Percentiles rank a stretch among this genome's conserved stretches.
phyloP scores from a whole-genome alignment of 2,329 filamentous ascomycete genomes.

The Exophiala sp. region DNA sequence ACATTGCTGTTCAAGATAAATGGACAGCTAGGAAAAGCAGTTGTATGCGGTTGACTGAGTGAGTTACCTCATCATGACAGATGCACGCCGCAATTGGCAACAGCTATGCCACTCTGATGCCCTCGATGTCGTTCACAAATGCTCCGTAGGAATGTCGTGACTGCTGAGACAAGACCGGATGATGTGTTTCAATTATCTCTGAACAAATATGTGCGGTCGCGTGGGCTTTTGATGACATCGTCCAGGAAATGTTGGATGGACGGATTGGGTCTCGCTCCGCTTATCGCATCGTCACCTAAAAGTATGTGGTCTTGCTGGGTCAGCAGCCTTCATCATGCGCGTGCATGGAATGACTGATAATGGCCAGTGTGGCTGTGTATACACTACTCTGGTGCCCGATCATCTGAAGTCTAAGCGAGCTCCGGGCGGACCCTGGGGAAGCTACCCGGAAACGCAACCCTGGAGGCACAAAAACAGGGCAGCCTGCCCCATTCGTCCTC shows the following conservation, averaged over 20 bases:
- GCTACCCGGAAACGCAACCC: neutral
- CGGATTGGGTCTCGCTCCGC: neutral
- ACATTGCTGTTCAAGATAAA: constrained; percentile 9
- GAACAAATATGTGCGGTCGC: neutral
- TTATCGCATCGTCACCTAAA: neutral
- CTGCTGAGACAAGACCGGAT: neutral
- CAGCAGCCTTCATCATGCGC: neutral
- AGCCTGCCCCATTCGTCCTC: constrained; percentile 1
- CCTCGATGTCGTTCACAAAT: no score
- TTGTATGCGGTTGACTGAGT: neutral
- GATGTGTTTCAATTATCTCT: neutral
- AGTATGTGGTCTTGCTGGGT: neutral
- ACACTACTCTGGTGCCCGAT: neutral
- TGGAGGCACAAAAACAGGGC: neutral
- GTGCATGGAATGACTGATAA: neutral
- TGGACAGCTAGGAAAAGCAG: neutral
- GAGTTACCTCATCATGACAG: constrained; percentile 13
- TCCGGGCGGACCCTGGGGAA: neutral
- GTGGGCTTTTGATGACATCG: neutral
- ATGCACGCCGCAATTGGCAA: neutral
- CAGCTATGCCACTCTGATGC: no score
- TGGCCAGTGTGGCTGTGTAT: neutral
- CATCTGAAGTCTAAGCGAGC: neutral
- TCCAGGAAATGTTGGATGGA: neutral
- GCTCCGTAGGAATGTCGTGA: no score